Conservation (phyloP, 2,329 filamentous ascomycete species). For the Lachnellula willkommii region DNA sequence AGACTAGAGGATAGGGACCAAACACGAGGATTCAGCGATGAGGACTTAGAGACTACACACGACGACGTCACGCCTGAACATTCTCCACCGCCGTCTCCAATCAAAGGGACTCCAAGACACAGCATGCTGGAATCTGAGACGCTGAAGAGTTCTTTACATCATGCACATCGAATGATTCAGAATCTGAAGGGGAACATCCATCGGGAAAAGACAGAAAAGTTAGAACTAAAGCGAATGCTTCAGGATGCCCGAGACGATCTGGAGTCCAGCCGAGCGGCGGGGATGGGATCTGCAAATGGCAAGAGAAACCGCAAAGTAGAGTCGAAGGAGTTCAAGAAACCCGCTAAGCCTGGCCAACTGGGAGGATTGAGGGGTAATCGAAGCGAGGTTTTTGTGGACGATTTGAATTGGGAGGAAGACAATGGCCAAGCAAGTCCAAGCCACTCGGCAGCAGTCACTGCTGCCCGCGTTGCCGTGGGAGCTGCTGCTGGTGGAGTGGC, state of each 20-base stretch:
- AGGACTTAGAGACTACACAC: conserved; percentile 58
- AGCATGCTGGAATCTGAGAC: conserved; percentile 93
- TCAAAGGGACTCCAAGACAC: conserved; percentile 87
- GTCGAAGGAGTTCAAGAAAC: conserved; percentile 71
- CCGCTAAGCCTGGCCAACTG: conserved; percentile 64
- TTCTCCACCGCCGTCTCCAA: conserved; percentile 82
- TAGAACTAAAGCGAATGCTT: conserved; percentile 89
- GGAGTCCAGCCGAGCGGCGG: conserved; percentile 57
- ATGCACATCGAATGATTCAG: conserved; percentile 95
- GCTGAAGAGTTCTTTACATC: conserved; percentile 84
- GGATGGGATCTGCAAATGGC: conserved; percentile 39
- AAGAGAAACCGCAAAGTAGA: conserved; percentile 60
- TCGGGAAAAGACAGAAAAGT: conserved; percentile 96
- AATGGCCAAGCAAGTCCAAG: conserved; percentile 51
- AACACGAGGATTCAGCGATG: conserved; percentile 52
- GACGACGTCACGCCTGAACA: conserved; percentile 77
- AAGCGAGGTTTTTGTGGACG: conserved; percentile 74
- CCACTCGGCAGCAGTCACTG: conserved; percentile 36
- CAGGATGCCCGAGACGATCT: conserved; percentile 93
- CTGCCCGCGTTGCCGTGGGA: conserved; percentile 30
- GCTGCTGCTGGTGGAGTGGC: conserved; percentile 24
- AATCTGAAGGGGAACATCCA: conserved; percentile 92
- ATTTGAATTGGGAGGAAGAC: conserved; percentile 88
- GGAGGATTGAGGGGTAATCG: conserved; percentile 68
- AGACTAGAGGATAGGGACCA: conserved; percentile 61